Evolutionary conservation across 1,284 basidiomycete species (phyloP).

Genomic region (Heterobasidion irregulare): DNA sequence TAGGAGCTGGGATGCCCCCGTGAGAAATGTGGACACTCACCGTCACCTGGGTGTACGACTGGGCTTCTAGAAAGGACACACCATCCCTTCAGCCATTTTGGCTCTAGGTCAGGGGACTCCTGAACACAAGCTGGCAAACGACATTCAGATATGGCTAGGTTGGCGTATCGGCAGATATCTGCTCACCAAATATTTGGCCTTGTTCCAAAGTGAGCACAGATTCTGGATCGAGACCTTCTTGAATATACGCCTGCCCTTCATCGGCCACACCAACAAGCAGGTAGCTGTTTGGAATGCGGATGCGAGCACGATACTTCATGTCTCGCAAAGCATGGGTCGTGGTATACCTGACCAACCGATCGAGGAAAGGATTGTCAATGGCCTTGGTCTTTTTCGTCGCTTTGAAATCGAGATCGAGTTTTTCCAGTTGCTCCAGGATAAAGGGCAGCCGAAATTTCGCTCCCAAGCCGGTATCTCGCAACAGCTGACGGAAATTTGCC

Average conservation of each 20-base stretch:
- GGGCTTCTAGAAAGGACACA: conserved; percentile 57
- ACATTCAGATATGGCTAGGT: conserved; percentile 14
- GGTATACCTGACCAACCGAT: conserved; percentile 28
- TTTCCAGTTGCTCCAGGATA: conserved; percentile 38
- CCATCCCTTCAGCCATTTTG: conserved; percentile 41
- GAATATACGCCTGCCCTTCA: conserved; percentile 52
- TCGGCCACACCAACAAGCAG: conserved; percentile 70
- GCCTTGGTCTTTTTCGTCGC: conserved; percentile 14
- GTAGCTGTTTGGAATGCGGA: conserved; percentile 56
- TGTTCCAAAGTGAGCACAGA: conserved; percentile 42
- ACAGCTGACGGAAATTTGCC: conserved; percentile 29
- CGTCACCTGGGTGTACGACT: conserved; percentile 57
- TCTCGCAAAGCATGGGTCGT: conserved; percentile 23
- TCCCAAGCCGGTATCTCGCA: conserved; percentile 43
- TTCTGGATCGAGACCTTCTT: conserved; percentile 24
- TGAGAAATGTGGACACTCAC: conserved; percentile 20
- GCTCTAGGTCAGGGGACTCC: conserved; percentile 29
- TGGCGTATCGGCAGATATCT: not conserved
- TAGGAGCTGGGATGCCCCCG: not conserved
- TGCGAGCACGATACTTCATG: conserved; percentile 63
- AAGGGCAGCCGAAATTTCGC: conserved; percentile 35
- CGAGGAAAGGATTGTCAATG: conserved; percentile 48
- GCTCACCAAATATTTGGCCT: conserved; percentile 50
- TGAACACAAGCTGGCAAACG: conserved; percentile 39
- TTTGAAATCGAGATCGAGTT: conserved; percentile 37